A percentile compares a stretch with the other conserved stretches of the same genome.
phyloP scores from a whole-genome alignment of 805 yeast genomes.

The Hanseniaspora taiwanica region DNA sequence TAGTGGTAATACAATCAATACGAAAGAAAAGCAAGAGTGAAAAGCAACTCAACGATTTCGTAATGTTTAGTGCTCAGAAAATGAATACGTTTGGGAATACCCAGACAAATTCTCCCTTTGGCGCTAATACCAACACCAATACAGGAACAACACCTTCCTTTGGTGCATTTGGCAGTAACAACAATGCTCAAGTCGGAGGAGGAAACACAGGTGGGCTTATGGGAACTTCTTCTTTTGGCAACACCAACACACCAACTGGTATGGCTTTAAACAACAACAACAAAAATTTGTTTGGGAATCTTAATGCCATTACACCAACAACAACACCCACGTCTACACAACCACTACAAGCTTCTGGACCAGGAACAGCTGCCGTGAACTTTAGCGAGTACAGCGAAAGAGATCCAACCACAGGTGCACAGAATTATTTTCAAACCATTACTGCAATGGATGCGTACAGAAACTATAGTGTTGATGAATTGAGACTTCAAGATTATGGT shows the following conservation, averaged over 20 bases:
- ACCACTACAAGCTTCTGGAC: conserved; percentile 8
- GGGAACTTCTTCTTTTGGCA: conserved; percentile 13
- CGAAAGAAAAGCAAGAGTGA: too few relatives aligned
- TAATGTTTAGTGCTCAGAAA: neutral
- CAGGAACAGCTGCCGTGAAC: conserved; percentile 61
- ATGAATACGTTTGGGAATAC: neutral
- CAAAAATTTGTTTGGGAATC: conserved; percentile 27
- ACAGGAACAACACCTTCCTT: conserved; percentile 1
- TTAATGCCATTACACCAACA: conserved; percentile 14
- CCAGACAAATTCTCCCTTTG: neutral
- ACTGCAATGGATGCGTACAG: conserved; percentile 84
- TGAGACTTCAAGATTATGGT: conserved; percentile 78
- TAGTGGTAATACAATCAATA: too few relatives aligned
- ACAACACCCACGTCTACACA: conserved; percentile 4
- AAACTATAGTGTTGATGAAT: conserved; percentile 72
- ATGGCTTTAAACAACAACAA: conserved; percentile 18
- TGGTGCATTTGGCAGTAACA: neutral
- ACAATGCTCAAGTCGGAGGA: neutral
- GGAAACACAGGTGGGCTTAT: conserved; percentile 8
- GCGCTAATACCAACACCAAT: neutral
- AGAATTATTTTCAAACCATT: conserved; percentile 57
- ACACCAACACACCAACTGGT: conserved; percentile 5
- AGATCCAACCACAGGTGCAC: conserved; percentile 44
- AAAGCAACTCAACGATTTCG: too few relatives aligned
- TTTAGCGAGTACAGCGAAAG: conserved; percentile 60